These are phyloP conservation scores for Mortierella sp. DNA, from an alignment of 371 early-diverging fungal species.

Conservation along the genomic window DNA sequence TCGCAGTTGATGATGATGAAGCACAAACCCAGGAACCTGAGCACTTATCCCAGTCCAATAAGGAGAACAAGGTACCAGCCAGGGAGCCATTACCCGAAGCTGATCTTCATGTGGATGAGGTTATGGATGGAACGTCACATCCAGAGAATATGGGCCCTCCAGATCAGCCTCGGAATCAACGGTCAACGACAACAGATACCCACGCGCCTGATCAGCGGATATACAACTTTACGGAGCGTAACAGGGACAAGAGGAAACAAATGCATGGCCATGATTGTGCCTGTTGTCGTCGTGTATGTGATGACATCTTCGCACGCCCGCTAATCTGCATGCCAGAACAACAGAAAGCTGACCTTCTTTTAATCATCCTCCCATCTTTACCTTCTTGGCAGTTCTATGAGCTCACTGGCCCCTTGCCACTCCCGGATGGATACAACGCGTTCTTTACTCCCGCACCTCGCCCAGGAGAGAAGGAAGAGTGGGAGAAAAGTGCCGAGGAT, in stretches of 20 bases:
- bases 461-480: slow-evolving; percentile 34
- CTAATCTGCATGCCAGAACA: no score
- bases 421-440: slow-evolving; percentile 43
- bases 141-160: not conserved
- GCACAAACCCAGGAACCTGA: not conserved
- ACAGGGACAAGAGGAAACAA: slow-evolving; percentile 43
- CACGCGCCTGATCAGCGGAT: slow-evolving; percentile 15
- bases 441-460: slow-evolving; percentile 50
- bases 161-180: not conserved
- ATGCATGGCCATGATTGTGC: slow-evolving; percentile 53
- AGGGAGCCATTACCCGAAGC: slow-evolving; percentile 1
- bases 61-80: slow-evolving; percentile 20
- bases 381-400: slow-evolving; percentile 31
- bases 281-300: slow-evolving; percentile 43
- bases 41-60: slow-evolving; percentile 10
- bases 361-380: not conserved
- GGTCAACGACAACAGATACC: not conserved
- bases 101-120: not conserved
- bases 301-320: not conserved
- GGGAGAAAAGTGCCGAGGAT: slow-evolving; percentile 34
- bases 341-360: no score
- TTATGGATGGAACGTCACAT: no score
- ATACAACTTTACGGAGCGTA: slow-evolving; percentile 41
- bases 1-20: not conserved
- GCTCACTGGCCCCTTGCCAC: slow-evolving; percentile 38